Conservation (phyloP, 352 stramenopile species). For the Pythium phragmitis region DNA sequence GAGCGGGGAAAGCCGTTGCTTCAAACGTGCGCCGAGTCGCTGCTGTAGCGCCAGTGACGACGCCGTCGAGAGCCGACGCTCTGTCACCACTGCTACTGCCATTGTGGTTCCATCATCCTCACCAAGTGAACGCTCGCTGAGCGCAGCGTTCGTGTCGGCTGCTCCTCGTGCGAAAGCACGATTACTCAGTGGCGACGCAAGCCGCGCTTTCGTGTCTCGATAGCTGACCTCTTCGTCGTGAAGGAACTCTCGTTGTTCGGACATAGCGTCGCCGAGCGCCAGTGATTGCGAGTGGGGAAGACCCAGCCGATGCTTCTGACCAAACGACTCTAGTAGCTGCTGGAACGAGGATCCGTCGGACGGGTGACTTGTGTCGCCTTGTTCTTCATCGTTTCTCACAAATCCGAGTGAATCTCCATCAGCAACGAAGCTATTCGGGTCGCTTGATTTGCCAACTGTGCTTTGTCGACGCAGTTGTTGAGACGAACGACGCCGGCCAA, state of each 20-base stretch:
- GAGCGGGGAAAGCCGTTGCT: conserved; percentile 22
- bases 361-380: not conserved
- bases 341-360: conserved; percentile 36
- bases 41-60: conserved; percentile 7
- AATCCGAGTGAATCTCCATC: not conserved
- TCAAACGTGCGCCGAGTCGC: conserved; percentile 22
- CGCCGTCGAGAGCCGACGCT: conserved; percentile 17
- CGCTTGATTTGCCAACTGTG: not conserved
- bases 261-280: conserved; percentile 30
- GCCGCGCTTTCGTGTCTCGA: conserved; percentile 11
- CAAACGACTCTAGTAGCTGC: conserved; percentile 45
- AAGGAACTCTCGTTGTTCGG: conserved; percentile 43
- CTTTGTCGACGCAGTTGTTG: not conserved
- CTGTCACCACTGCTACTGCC: conserved; percentile 18
- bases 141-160: not conserved
- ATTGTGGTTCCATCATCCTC: conserved; percentile 5
- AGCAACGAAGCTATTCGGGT: not conserved
- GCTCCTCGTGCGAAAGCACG: not conserved
- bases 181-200: conserved; percentile 1
- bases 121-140: not conserved
- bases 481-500: not conserved
- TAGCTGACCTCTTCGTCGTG: conserved; percentile 45
- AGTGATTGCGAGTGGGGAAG: conserved; percentile 28
- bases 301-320: conserved; percentile 31
- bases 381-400: not conserved